phyloP scores from a whole-genome alignment of 192 early-diverging fungal genomes.

The Coemansia sp. region DNA sequence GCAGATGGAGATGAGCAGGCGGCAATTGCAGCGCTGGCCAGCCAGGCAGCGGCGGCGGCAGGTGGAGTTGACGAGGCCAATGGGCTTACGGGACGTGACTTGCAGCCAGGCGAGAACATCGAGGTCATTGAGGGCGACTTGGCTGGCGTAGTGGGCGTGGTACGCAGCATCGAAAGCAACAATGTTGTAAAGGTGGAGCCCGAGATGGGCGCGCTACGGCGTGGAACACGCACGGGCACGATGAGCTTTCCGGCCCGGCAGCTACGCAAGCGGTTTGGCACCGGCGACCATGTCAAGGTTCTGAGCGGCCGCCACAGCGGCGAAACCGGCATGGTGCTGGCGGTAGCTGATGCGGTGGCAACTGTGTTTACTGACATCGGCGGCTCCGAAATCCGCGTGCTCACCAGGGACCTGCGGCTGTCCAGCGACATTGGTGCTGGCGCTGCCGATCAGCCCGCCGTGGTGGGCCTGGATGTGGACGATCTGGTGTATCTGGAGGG shows the following conservation, averaged over 20 bases:
- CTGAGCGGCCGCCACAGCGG: constrained; percentile 79
- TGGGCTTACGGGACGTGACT: constrained; percentile 54
- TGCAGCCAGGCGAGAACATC: constrained; percentile 80
- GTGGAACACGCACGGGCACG: constrained; percentile 23
- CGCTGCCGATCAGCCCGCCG: constrained; percentile 24
- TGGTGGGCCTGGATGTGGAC: constrained; percentile 78
- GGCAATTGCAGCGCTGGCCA: constrained; percentile 57
- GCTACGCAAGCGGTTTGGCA: constrained; percentile 83
- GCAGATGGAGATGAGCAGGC: constrained; percentile 66
- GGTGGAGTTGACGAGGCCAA: constrained; percentile 46
- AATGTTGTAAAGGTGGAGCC: constrained; percentile 71
- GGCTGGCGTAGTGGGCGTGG: constrained; percentile 71
- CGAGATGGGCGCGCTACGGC: constrained; percentile 56
- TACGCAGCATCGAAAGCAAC: constrained; percentile 66
- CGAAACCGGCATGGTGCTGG: constrained; percentile 86
- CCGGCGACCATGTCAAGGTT: constrained; percentile 94
- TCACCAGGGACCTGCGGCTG: constrained; percentile 82
- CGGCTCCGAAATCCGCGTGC: constrained; percentile 74
- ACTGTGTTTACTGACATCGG: constrained; percentile 76
- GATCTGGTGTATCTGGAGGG: constrained; percentile 83
- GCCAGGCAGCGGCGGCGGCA: constrained; percentile 51
- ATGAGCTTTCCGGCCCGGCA: constrained; percentile 64
- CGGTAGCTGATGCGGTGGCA: constrained; percentile 74
- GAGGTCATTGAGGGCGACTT: constrained; percentile 83
- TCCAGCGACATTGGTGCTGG: constrained; percentile 69